Evolutionary conservation across 352 stramenopile species (phyloP).

Genomic region (Globisporangium orthogonon): DNA sequence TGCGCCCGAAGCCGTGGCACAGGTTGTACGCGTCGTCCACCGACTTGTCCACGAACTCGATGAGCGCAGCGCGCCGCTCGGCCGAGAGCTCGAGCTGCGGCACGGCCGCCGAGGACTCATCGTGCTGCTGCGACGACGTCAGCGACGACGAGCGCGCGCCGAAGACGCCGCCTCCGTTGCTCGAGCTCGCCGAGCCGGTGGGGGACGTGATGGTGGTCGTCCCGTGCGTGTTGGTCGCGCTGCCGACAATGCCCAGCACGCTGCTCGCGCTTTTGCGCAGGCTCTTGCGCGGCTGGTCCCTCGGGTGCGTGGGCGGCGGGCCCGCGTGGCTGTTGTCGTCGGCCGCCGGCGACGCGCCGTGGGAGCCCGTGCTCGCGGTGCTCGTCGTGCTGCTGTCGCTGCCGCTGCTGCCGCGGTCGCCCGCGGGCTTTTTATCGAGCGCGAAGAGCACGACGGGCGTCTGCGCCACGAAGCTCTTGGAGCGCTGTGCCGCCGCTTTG

Average conservation of each 20-base stretch:
- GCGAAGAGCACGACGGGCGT: slow-evolving; percentile 14
- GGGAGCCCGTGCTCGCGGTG: slow-evolving; percentile 10
- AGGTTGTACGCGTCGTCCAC: slow-evolving; percentile 81
- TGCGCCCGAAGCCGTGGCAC: slow-evolving; percentile 65
- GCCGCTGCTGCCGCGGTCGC: slow-evolving; percentile 11
- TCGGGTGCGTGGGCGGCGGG: not conserved
- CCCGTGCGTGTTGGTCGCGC: slow-evolving; percentile 9
- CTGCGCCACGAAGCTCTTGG: slow-evolving; percentile 16
- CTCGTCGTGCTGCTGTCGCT: slow-evolving; percentile 19
- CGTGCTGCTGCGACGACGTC: slow-evolving; percentile 2
- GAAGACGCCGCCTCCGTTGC: slow-evolving; percentile 2
- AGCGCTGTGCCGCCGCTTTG: slow-evolving; percentile 6
- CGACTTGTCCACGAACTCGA: slow-evolving; percentile 70
- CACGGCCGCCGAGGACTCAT: not conserved
- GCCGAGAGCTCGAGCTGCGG: slow-evolving; percentile 6
- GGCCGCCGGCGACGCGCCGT: slow-evolving; percentile 1
- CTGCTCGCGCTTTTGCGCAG: slow-evolving; percentile 17
- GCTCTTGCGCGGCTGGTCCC: slow-evolving; percentile 4
- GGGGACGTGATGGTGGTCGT: slow-evolving; percentile 17
- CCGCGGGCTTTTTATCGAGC: slow-evolving; percentile 16
- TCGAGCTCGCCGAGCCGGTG: slow-evolving; percentile 3
- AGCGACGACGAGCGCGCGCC: slow-evolving; percentile 5
- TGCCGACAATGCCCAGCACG: slow-evolving; percentile 13
- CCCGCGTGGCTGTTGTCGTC: not conserved
- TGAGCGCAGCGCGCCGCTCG: slow-evolving; percentile 24